Evolutionary conservation across 768 basidiomycete genomes (phyloP), one percentile per base, ranked within the genome.

Genomic region (Serendipita indica): DNA sequence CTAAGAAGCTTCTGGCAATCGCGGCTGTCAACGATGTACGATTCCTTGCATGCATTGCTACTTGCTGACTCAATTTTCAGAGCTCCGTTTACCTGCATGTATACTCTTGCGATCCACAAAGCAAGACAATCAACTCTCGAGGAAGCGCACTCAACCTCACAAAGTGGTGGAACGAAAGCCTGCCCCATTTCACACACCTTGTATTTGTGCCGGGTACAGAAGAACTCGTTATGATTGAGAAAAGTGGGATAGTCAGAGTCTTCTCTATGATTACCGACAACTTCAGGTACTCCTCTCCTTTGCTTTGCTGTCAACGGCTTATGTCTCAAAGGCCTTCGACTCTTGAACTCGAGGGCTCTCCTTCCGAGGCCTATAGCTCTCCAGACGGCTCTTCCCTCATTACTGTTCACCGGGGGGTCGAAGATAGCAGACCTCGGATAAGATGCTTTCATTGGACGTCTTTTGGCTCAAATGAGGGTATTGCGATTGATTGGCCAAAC

Each of bases 351-450:
- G 61, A 66, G 0, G 61, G 63, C 14, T 46, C 65, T 2, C 77
- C 78, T 0, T 60, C 54, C 14, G 65, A 62, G n/a, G 69, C 75
- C 16, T 68, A 68, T 63, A 74, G 78, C 1, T 73, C 80, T 0
- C 78, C 80, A 0, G 80, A 81, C 62, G 79, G 78, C 0, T 70
- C 80, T 20, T 81, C 79, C 62, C 64, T 82, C 18, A 33, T 81
- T 22, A 65, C 71, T 1, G 62, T 70, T 3, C 35, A 6, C 52
- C 12, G 27, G 33, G 13, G 58, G 45, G 4, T 56, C 1, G 49
- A 63, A 33, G 66, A 64, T 13, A 45, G 64, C 22, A 28, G 62
- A 27, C 30, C 60, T 3, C 34, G 57, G 45, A 49, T 77, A 3
- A 71, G 68, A 1, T 74, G 74, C 0, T 80, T 76, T 62, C 82